Evolutionary conservation across 176 grass and related monocot species (phyloP).

Genomic region (Stipa capillata): DNA sequence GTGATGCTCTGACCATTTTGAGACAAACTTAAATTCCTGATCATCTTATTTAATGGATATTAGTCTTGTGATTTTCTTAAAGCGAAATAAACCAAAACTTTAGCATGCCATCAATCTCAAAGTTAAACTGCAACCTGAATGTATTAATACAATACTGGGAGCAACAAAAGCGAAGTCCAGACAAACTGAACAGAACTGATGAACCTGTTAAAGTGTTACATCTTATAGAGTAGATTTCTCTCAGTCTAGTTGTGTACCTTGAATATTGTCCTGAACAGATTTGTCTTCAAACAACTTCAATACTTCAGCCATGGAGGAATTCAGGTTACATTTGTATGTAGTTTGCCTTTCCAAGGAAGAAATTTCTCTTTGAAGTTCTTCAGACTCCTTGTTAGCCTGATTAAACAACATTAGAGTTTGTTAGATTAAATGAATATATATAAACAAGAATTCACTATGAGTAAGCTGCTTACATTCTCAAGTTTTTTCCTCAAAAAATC

Average conservation of each 20-base stretch:
- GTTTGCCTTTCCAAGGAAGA: slow-evolving; percentile 36
- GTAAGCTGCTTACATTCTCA: slow-evolving; percentile 26
- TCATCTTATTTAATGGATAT: not conserved
- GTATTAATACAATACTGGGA: not conserved
- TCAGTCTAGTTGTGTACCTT: slow-evolving; percentile 28
- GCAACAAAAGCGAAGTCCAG: not conserved
- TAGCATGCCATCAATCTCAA: not conserved
- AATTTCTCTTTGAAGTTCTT: slow-evolving; percentile 35
- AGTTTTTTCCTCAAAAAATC: slow-evolving; percentile 27
- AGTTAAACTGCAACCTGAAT: not conserved
- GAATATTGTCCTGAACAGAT: slow-evolving; percentile 27
- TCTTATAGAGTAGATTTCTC: not conserved
- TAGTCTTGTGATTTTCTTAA: not conserved
- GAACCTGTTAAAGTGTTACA: not conserved
- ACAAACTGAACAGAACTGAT: not conserved
- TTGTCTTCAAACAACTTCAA: slow-evolving; percentile 32
- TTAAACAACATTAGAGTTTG: not conserved
- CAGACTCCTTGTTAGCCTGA: slow-evolving; percentile 46
- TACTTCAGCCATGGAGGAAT: slow-evolving; percentile 36
- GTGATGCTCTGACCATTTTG: not conserved
- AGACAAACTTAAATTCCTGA: not conserved
- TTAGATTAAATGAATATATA: slow-evolving; percentile 3
- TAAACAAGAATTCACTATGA: slow-evolving; percentile 13
- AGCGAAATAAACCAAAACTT: not conserved
- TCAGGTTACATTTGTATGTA: slow-evolving; percentile 14